These are phyloP conservation scores for Nakazawaea ambrosiae DNA, from an alignment of 805 yeast genomes.

Conservation along the genomic window DNA sequence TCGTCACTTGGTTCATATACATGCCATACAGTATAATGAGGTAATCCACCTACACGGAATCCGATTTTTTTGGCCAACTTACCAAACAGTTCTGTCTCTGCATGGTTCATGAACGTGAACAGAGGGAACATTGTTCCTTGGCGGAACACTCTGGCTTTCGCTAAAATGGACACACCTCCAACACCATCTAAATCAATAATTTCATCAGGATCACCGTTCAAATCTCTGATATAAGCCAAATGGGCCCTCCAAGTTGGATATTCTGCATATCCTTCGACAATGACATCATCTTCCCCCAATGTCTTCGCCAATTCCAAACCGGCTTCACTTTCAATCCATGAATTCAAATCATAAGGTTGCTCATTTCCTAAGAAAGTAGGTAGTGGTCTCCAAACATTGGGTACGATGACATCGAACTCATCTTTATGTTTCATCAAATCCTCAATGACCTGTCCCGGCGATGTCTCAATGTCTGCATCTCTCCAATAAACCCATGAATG, in stretches of 20 bases:
- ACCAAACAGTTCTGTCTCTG: constrained; percentile 86
- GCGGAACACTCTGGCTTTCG: constrained; percentile 67
- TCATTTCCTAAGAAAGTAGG: constrained; percentile 87
- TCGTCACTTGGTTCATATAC: constrained; percentile 86
- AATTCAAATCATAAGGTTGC: constrained; percentile 93
- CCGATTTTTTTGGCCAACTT: constrained; percentile 77
- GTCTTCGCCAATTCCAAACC: constrained; percentile 61
- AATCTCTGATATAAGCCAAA: constrained; percentile 62
- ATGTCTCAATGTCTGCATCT: constrained; percentile 79
- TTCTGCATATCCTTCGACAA: constrained; percentile 84
- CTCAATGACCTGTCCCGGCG: constrained; percentile 71
- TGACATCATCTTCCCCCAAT: constrained; percentile 74
- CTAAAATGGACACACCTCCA: constrained; percentile 79
- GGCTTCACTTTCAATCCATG: constrained; percentile 88
- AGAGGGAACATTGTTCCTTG: constrained; percentile 83
- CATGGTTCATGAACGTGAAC: constrained; percentile 76
- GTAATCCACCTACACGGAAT: constrained; percentile 77
- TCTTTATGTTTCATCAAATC: constrained; percentile 55
- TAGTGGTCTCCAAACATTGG: constrained; percentile 95
- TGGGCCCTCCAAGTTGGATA: constrained; percentile 84
- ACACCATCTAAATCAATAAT: constrained; percentile 75
- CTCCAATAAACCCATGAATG: constrained; percentile 93
- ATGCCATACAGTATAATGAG: constrained; percentile 88
- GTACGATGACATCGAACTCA: constrained; percentile 68
- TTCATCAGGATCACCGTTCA: constrained; percentile 54